Evolutionary conservation across 2,329 filamentous ascomycete genomes (phyloP), one percentile per base, ranked within the genome.

Genomic region (Myriosclerotinia curreyana): DNA sequence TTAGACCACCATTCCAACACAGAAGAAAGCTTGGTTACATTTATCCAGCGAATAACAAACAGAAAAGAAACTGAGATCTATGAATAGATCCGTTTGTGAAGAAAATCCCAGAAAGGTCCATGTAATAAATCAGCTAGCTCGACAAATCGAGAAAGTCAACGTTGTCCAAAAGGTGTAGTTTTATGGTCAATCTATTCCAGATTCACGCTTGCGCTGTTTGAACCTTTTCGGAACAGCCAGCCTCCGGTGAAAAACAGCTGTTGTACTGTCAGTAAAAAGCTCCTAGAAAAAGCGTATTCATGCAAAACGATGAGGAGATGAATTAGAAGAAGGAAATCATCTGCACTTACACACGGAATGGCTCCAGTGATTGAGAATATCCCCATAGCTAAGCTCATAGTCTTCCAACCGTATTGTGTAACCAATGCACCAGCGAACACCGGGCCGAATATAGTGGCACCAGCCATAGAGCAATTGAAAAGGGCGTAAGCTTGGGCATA

Each of bases 261-360:
- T 44, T 20, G 17, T 15, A 46, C n/a, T 3, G n/a, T 52, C 22
- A 62, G 38, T 54, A 15, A 9, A n/a, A 17, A 1, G 22, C n/a
- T 25, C 59, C 36, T 8, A 12, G 6, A 22, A 14, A 20, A 14
- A 17, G 12, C 6, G n/a, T 59, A 12, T 15, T 14, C 15, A 22
- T 38, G 14, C 7, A 54, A 40, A 14, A 17, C 5, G 6, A 28
- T 15, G 12, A 42, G 14, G 52, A 17, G n/a, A 9, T 14, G n/a
- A 11, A 46, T 3, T 7, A 53, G 25, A 17, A 46, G 20, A 22
- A 17, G 36, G 20, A 22, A 38, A 25, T 17, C n/a, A 12, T 4
- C 15, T 51, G 20, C 17, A 96, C 64, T 92, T 96, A 81, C 86
- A 89, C 74, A 81, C 96, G 51, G 83, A 65, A 89, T 89, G 5